Evolutionary conservation across 257 asterid genomes (phyloP), one percentile per base, ranked within the genome.

Genomic region (Penstemon barbatus): DNA sequence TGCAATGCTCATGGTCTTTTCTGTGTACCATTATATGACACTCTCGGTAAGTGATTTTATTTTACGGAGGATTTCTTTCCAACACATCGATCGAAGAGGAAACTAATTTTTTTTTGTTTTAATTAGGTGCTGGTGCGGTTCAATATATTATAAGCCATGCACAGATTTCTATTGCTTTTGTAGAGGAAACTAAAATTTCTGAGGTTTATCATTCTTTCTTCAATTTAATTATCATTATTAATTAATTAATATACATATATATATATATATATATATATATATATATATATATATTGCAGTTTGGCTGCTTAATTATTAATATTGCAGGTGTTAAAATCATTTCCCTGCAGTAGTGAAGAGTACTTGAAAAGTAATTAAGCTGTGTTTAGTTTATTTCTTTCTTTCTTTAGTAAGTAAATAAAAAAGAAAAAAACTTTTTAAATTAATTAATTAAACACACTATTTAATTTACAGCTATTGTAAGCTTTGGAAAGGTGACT

Each of bases 21-120:
- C 51, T 90, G 96, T 40, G 92, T 88, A 8, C 97, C 97, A 4
- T 75, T 90, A 62, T 88, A 90, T 65, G 97, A 90, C 73, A 86
- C 94, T 74, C 84, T 90, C 56, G 97, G 97, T 84, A 78, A 54
- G 82, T 63, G 41, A 41, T 1, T 51, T 43, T 33, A 33, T 36
- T 15, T 15, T 15, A 15, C 18, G 18, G 18, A 15, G 36, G 57
- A 37, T 66, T 58, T 45, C 4, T 50, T 55, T 9, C 42, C 18
- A 63, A n/a, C 43, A 56, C 11, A 46, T 12, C 40, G 18, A 15
- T 15, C 18, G 8, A 57, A 12, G 8, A 19, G 69, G 38, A 15
- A 15, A 15, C 18, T 15, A 15, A 15, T 0, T 15, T 15, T 15
- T 15, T 15, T 70, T 50, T 72, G 78, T 62, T 45, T 77, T 59